Evolutionary conservation across 768 basidiomycete species (phyloP), one percentile per base, ranked within the genome.

Genomic region (Hericium rajendrae): DNA sequence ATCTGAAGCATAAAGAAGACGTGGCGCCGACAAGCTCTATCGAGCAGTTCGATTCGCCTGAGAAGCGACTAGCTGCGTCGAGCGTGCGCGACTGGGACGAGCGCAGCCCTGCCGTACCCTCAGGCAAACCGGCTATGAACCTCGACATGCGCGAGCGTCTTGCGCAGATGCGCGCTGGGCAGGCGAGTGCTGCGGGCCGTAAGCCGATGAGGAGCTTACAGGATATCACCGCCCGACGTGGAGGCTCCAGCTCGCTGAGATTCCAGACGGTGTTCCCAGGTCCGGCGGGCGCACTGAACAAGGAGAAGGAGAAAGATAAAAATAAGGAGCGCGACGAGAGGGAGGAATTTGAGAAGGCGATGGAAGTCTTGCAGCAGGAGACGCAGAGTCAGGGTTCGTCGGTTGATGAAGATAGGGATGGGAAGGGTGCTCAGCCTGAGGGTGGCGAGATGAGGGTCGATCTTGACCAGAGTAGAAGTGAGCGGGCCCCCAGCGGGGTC

Each of bases 11-110:
- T 4, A 24, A 15, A 16, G 43, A 48, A n/a, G 40, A 28, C 22
- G 26, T 3, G 2, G 40, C 18, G 20, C 39, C 40, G 10, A 16
- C 18, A 10, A 54, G 54, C 28, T 54, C 54, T 8, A 54, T 56
- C 26, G 55, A 50, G 15, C 46, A 56, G 16, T 56, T 56, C 55
- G 20, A 18, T 28, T 56, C 55, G 6, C 48, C 55, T 16, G 48
- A 22, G 28, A 56, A 56, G 37, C 18, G 41, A 2, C 16, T 16
- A 13, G 39, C 24, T 16, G 37, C 22, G 12, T 56, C 55, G 28
- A 38, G 16, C 18, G 41, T 56, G 15, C 43, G n/a, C 11, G 20
- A 32, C 22, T 56, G 55, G 55, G 15, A 28, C 24, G 39, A 41
- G 24, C 22, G 41, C 22, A 13, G 15, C 26, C 39, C 16, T 5